Conservation (phyloP, 768 basidiomycete genomes). For the Artomyces pyxidatus region DNA sequence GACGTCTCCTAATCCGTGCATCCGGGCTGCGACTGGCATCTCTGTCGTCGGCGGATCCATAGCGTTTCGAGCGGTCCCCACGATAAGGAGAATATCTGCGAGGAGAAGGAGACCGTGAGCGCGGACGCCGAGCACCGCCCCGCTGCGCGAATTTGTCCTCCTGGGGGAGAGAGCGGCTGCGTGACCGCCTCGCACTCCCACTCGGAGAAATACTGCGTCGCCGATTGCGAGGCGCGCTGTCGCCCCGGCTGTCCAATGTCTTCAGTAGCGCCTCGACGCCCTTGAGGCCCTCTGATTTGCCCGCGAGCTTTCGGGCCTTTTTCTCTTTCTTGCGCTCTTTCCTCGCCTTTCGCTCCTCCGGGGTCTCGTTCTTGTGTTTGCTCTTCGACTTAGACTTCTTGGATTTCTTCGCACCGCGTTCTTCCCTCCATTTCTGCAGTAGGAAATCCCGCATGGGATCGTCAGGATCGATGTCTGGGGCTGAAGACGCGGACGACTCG, state of each 20-base stretch:
- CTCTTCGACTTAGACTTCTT: conserved; percentile 52
- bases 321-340: conserved; percentile 71
- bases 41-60: background rate
- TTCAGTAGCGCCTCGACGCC: conserved; percentile 63
- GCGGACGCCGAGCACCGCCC: background rate
- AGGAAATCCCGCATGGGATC: conserved; percentile 98
- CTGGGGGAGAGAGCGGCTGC: background rate
- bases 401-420: conserved; percentile 47
- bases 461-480: conserved; percentile 79
- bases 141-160: background rate
- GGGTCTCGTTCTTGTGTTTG: conserved; percentile 68
- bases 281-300: conserved; percentile 52
- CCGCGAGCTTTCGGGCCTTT: conserved; percentile 42
- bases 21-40: background rate
- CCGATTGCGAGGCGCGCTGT: background rate
- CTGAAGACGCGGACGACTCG: conserved; percentile 58
- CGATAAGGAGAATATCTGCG: background rate
- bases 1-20: background rate
- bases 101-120: background rate
- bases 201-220: background rate
- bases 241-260: conserved; percentile 30
- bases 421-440: conserved; percentile 63
- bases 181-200: background rate
- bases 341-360: conserved; percentile 66
- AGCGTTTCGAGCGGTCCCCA: background rate